phyloP scores from a whole-genome alignment of 179 eudicot genomes.

The Patellifolia procumbens region DNA sequence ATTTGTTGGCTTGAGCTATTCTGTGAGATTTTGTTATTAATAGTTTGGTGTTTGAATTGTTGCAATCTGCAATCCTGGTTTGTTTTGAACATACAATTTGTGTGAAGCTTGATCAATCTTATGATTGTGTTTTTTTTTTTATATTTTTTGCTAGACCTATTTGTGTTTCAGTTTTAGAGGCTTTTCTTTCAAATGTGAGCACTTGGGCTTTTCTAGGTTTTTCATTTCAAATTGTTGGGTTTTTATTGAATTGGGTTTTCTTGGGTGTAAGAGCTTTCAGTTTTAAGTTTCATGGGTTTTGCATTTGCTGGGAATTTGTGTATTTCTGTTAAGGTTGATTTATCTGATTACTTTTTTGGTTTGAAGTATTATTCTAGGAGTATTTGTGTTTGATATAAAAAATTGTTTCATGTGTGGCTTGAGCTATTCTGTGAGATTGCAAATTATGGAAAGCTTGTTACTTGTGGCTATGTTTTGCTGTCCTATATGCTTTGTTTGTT shows the following conservation, averaged over 20 bases:
- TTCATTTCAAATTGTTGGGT: background rate
- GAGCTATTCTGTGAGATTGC: background rate
- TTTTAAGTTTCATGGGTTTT: background rate
- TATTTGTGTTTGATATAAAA: background rate
- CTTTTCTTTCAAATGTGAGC: slow-evolving; percentile 53
- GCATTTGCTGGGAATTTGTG: background rate
- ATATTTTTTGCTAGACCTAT: background rate
- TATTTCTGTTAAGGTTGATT: background rate
- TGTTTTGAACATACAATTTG: background rate
- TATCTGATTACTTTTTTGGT: background rate
- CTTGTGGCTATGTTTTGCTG: background rate
- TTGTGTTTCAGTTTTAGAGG: background rate
- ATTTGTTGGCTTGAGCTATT: background rate
- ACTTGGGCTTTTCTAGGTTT: slow-evolving; percentile 1
- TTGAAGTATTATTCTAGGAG: background rate
- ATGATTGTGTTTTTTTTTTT: slow-evolving; percentile 7
- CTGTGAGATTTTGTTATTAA: background rate
- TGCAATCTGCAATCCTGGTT: background rate
- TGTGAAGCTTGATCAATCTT: background rate
- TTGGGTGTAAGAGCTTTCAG: background rate
- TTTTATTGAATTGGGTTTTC: slow-evolving; percentile 10
- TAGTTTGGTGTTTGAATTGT: background rate
- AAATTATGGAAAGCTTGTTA: background rate
- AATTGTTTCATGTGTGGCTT: background rate
- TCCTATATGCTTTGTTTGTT: no score